Base-by-base conservation (phyloP, 2,329 filamentous ascomycete genomes). In the Colletotrichum sp. region DNA sequence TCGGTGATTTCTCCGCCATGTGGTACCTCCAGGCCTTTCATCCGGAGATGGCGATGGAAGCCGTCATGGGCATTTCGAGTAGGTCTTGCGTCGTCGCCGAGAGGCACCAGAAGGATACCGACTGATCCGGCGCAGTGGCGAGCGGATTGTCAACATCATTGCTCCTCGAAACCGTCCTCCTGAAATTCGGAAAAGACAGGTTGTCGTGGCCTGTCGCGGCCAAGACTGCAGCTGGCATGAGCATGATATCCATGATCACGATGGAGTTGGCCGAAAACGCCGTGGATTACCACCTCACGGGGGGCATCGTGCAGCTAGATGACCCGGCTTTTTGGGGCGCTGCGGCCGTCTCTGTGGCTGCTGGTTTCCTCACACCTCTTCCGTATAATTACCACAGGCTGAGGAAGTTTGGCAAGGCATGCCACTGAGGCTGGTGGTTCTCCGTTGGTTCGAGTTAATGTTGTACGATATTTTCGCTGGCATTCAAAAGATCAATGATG, bases 201-300 rank as follows among this genome's bases (percentile, higher is more conserved):
- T 81, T 92, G 0, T 77, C 87, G 0, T 91, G 88, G 89, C 72
- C 79, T 0, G 79, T 78, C 1, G 90, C 90, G 0, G 85, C 83
- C 4, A 87, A 84, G 60, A 91, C 90, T 0, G 90, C 90, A 0
- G 86, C 87, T 26, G 90, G 90, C 1, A 92, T 92, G 90, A 91
- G 90, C 73, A 81, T 91, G 64, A 87, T 91, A 12, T 91, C 90
- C 0, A 92, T 92, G 90, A 12, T 91, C 3, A 88, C 90, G 0
- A 92, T 92, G 90, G 90, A 92, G 79, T 76, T 84, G 5, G 89
- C 87, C 0, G 87, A 91, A 78, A 92, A 92, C 76, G 75, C 83
- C 0, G 89, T 92, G 5, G 90, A 92, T 75, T 91, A 88, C 73
- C 86, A 89, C 72, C 81, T 92, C 1, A 92, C 90, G 0, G 88